A percentile compares a stretch with the other conserved stretches of the same genome.
Conservation (phyloP, 306 rosid genomes). For the Quercus dentata region DNA sequence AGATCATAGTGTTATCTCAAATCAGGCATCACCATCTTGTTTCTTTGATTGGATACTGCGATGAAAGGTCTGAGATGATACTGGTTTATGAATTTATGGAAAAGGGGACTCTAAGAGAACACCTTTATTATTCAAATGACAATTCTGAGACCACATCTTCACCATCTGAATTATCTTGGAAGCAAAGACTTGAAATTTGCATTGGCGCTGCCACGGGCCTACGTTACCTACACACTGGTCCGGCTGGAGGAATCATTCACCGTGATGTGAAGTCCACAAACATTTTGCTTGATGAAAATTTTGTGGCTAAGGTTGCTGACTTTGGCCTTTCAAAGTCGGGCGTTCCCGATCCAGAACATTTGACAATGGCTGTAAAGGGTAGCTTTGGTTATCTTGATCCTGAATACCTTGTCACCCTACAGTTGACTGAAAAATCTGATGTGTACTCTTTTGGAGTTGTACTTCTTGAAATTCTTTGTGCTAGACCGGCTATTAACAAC, state of each 20-base stretch:
- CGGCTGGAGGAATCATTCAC: constrained; percentile 5
- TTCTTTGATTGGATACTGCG: constrained; percentile 1
- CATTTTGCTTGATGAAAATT: constrained; percentile 15
- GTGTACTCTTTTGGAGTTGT: constrained; percentile 59
- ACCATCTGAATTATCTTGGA: constrained; percentile 9
- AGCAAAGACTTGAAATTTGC: constrained; percentile 14
- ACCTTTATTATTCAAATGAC: neutral
- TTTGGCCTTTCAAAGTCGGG: constrained; percentile 54
- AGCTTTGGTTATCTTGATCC: constrained; percentile 64
- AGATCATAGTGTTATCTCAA: constrained; percentile 5
- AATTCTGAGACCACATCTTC: neutral
- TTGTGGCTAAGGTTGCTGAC: constrained; percentile 53
- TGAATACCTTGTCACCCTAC: constrained; percentile 39
- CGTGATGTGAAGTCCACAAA: constrained; percentile 18
- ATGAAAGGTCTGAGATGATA: constrained; percentile 11
- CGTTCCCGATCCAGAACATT: constrained; percentile 37
- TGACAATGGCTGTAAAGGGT: constrained; percentile 42
- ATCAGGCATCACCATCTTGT: constrained; percentile 7
- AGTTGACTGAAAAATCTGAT: constrained; percentile 54
- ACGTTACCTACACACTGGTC: constrained; percentile 1
- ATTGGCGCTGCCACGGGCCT: constrained; percentile 14
- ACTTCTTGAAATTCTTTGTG: constrained; percentile 48
- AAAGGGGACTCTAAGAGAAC: constrained; percentile 7
- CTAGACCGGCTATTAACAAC: constrained; percentile 38
- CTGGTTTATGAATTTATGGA: constrained; percentile 25